Percentiles rank a stretch among this genome's conserved stretches.
These are phyloP conservation scores for Cladophialophora immunda DNA, from an alignment of 2,329 filamentous ascomycete genomes.

Conservation along the genomic window DNA sequence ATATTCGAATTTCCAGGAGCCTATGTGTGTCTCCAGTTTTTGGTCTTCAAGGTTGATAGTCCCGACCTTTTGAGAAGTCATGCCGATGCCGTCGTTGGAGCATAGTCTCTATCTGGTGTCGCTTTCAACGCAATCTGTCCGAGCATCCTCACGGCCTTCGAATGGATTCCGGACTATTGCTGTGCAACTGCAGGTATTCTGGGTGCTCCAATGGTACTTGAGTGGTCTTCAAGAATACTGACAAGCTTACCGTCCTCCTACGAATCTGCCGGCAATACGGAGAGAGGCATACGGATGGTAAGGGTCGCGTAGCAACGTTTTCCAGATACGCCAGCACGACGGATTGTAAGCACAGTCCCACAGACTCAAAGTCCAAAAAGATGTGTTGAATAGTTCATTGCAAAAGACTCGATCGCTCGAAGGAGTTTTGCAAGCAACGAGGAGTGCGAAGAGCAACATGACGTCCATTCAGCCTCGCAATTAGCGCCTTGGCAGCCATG, in stretches of 20 bases:
- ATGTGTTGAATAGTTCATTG: neutral
- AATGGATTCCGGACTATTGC: neutral
- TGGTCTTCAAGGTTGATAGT: neutral
- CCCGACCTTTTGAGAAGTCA: neutral
- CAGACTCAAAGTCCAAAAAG: neutral
- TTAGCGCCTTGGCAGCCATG: neutral
- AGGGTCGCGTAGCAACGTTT: neutral
- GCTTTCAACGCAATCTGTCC: neutral
- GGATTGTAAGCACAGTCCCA: neutral
- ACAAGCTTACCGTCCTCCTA: neutral
- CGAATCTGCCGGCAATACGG: neutral
- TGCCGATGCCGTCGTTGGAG: neutral
- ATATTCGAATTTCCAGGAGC: neutral
- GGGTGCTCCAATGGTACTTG: neutral
- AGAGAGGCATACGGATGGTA: neutral
- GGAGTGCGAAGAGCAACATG: neutral
- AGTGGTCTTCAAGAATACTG: neutral
- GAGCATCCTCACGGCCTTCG: neutral
- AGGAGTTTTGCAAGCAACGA: neutral
- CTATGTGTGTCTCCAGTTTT: neutral
- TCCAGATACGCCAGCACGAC: neutral
- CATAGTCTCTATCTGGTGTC: neutral
- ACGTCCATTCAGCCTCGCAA: neutral
- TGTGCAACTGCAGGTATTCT: no score
- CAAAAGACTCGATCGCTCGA: neutral